Evolutionary conservation across 306 rosid species (phyloP).

Genomic region (Dalbergia cochinchinensis): DNA sequence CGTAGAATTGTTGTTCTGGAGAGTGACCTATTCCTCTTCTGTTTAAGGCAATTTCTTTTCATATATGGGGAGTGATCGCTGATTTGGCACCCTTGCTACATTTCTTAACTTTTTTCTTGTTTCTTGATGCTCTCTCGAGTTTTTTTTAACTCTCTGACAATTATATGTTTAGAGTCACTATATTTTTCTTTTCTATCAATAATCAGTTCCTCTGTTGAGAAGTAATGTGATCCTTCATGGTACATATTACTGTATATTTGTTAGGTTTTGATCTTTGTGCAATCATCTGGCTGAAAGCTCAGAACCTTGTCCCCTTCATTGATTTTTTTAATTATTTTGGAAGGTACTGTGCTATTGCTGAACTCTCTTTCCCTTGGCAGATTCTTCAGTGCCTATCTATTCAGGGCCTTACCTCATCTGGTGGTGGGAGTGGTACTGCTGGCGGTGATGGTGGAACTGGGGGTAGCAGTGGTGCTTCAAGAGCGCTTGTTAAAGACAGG

Average conservation of each 20-base stretch:
- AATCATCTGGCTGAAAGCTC: neutral
- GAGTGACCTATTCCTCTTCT: neutral
- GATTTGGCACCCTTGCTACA: neutral
- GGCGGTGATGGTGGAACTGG: slow-evolving; percentile 82
- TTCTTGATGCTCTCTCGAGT: neutral
- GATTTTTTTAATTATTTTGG: neutral
- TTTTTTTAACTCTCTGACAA: neutral
- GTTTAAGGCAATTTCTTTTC: neutral
- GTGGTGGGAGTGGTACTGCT: slow-evolving; percentile 74
- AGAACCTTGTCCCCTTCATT: slow-evolving; percentile 14
- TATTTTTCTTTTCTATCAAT: neutral
- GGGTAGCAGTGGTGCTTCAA: slow-evolving; percentile 88
- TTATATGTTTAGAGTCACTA: neutral
- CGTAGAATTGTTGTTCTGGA: neutral
- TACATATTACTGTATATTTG: neutral
- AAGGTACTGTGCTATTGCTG: slow-evolving; percentile 32
- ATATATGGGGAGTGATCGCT: neutral
- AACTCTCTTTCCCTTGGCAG: slow-evolving; percentile 62
- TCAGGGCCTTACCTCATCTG: slow-evolving; percentile 88
- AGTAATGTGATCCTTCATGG: slow-evolving; percentile 18
- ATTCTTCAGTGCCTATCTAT: slow-evolving; percentile 84
- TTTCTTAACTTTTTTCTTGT: neutral
- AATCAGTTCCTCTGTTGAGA: neutral
- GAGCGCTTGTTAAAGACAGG: slow-evolving; percentile 95
- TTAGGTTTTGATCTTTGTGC: slow-evolving; percentile 13